Conservation (phyloP, 805 yeast species). For the Candida multigemmis region DNA sequence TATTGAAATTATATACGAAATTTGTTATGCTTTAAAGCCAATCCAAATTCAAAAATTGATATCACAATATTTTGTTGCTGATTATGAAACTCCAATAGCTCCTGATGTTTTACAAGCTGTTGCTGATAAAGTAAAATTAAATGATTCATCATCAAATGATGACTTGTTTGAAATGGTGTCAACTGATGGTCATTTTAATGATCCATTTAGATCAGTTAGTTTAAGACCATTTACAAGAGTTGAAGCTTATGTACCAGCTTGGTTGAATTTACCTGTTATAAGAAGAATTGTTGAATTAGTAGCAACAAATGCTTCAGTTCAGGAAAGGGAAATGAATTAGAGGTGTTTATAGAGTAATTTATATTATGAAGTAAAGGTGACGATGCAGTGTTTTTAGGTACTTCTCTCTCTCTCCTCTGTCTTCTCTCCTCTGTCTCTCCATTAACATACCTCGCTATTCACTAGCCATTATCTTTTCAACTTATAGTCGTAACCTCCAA, state of each 20-base stretch:
- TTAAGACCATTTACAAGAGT: slow-evolving; percentile 72
- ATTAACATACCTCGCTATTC: too few relatives aligned
- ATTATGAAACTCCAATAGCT: slow-evolving; percentile 88
- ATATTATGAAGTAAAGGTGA: too few relatives aligned
- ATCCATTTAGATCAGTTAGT: slow-evolving; percentile 70
- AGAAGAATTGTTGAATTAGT: slow-evolving; percentile 85
- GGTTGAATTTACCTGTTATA: slow-evolving; percentile 82
- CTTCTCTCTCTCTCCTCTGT: too few relatives aligned
- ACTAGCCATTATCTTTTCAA: too few relatives aligned
- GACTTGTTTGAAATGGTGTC: slow-evolving; percentile 67
- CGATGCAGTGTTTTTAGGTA: too few relatives aligned
- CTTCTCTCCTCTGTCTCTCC: too few relatives aligned
- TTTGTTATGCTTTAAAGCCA: slow-evolving; percentile 89
- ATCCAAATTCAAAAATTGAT: slow-evolving; percentile 92
- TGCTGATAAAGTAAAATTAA: slow-evolving; percentile 66
- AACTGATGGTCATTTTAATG: slow-evolving; percentile 68
- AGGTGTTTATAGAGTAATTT: slow-evolving; percentile 3
- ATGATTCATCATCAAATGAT: slow-evolving; percentile 40
- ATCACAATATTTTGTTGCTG: slow-evolving; percentile 83
- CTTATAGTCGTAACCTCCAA: too few relatives aligned
- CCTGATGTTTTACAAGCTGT: slow-evolving; percentile 72
- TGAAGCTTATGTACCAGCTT: slow-evolving; percentile 90
- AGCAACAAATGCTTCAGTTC: slow-evolving; percentile 71
- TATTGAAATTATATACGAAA: slow-evolving; percentile 85
- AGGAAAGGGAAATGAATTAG: slow-evolving; percentile 28